Conservation (phyloP, 2,329 filamentous ascomycete species). For the Microsporum ferrugineum region DNA sequence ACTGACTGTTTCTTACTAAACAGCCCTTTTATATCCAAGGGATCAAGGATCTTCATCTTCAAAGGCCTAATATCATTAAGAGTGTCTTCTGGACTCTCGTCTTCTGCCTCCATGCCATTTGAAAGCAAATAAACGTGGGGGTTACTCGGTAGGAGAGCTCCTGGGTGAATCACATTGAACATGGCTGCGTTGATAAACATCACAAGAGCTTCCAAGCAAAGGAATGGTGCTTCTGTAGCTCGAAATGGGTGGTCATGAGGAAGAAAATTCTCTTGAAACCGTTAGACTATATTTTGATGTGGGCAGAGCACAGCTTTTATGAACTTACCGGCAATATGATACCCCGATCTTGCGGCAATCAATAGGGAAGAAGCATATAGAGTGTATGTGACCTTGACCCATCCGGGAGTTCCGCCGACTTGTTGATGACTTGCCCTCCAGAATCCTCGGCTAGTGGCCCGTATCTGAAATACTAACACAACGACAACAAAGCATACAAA, state of each 20-base stretch:
- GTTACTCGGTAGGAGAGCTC: conserved; percentile 7
- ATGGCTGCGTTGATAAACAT: conserved; percentile 8
- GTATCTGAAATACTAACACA: conserved; percentile 5
- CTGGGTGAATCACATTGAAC: conserved; percentile 11
- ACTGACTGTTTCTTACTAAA: neutral
- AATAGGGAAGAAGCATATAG: conserved; percentile 10
- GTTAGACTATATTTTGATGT: neutral
- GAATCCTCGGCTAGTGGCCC: neutral
- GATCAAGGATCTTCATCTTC: conserved; percentile 8
- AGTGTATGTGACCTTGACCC: conserved; percentile 8
- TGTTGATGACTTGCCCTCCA: neutral
- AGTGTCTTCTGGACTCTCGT: conserved; percentile 4
- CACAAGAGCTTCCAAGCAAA: conserved; percentile 5
- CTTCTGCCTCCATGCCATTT: conserved; percentile 6
- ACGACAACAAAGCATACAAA: conserved; percentile 7
- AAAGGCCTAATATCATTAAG: conserved; percentile 6
- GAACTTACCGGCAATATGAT: conserved; percentile 10
- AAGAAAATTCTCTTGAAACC: conserved; percentile 8
- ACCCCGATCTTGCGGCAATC: conserved; percentile 8
- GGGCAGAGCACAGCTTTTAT: neutral
- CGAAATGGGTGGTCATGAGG: conserved; percentile 5
- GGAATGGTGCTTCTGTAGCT: conserved; percentile 8
- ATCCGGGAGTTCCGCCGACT: neutral
- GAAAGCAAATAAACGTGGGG: conserved; percentile 4
- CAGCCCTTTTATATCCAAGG: conserved; percentile 9